These are phyloP conservation scores for Acanthamoeba castellanii DNA, from an alignment of 208 protist species.

Conservation along the genomic window DNA sequence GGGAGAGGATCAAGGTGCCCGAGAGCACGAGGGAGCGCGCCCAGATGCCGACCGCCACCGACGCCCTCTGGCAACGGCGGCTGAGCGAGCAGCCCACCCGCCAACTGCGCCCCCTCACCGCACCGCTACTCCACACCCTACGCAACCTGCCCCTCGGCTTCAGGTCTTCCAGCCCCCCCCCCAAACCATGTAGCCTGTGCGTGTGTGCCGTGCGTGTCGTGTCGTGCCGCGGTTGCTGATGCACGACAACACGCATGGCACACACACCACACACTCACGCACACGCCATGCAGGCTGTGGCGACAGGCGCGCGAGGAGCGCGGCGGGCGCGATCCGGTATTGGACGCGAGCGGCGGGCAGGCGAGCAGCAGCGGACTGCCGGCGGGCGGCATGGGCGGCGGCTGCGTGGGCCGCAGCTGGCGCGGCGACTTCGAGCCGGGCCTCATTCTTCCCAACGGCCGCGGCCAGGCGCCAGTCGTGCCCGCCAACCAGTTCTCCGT, in stretches of 20 bases:
- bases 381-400: constrained; percentile 74
- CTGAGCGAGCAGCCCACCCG: constrained; percentile 49
- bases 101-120: not conserved
- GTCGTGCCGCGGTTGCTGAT: not conserved
- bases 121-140: not conserved
- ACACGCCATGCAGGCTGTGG: constrained; percentile 61
- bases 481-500: constrained; percentile 77
- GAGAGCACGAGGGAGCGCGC: constrained; percentile 15
- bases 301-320: constrained; percentile 33
- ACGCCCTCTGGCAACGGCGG: constrained; percentile 65
- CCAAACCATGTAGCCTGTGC: too few relatives aligned
- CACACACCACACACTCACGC: too few relatives aligned
- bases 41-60: not conserved
- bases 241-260: not conserved
- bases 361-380: not conserved
- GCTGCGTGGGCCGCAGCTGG: constrained; percentile 75
- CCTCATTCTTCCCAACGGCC: not conserved
- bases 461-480: not conserved
- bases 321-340: constrained; percentile 4
- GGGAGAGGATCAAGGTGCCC: constrained; percentile 14
- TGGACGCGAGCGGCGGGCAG: constrained; percentile 2
- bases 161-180: not conserved
- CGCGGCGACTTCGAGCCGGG: constrained; percentile 75
- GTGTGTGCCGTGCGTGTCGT: not conserved
- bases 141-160: constrained; percentile 43